Evolutionary conservation across 2,329 filamentous ascomycete species (phyloP), one percentile per base, ranked within the genome.

Genomic region (Incumbomyces delicatus): DNA sequence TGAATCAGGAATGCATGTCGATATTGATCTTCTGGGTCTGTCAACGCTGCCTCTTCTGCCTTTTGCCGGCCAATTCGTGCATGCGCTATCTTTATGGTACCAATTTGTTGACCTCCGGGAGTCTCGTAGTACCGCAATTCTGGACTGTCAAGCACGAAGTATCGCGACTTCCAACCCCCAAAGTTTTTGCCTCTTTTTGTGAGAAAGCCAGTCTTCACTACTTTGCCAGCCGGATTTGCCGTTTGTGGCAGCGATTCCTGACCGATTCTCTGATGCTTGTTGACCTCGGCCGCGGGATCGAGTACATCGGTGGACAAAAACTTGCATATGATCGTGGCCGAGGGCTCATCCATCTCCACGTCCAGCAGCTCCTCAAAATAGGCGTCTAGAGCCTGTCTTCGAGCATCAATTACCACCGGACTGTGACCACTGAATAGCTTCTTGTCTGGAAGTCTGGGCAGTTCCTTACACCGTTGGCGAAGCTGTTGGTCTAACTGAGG

Each of bases 141-240:
- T 4, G 82, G 76, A 8, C 80, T 81, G 56, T 85, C 78, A 2
- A 86, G 69, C 12, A 83, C 73, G 58, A 85, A 85, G 58, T 79
- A 85, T 48, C 81, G 71, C 10, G 88, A 89, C 66, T 98, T 98
- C 92, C 92, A 98, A 41, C 92, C 92, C 43, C 92, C 92, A 67
- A 98, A 98, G 60, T 96, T 96, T 73, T 98, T 98, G 41, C 92
- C 92, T 56, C 86, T 80, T 70, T 98, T 98, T 1, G 92, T 96
- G 41, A 98, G 70, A 64, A 96, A 98, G 7, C 92, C 92, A 60
- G 82, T 89, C 60, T 87, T 87, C 49, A 81, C 74, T 7, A 83
- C 80, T 41, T 81, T 78, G 2, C 80, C 79, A 57, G 82, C 78
- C 5, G 78, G 73, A 0, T 80, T 38, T 8, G 77, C 2, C 70